A percentile compares a stretch with the other conserved stretches of the same genome.
Conservation (phyloP, 176 grass and related monocot species). For the Paspalum notatum region DNA sequence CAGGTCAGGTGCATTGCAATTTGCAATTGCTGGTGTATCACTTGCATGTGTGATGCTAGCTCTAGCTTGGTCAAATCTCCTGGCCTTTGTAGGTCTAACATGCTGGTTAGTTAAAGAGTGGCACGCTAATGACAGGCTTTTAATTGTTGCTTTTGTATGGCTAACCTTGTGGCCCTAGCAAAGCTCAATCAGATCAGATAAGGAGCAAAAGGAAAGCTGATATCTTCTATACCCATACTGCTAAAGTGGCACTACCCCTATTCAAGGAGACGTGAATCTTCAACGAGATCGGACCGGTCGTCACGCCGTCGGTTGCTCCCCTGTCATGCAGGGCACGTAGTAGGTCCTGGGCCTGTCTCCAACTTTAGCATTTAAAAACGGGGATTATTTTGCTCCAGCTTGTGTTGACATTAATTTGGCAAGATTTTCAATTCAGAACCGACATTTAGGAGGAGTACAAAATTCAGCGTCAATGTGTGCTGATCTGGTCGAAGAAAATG, state of each 20-base stretch:
- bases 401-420: neutral
- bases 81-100: constrained; percentile 17
- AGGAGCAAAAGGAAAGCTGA: neutral
- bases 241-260: neutral
- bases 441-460: neutral
- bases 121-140: constrained; percentile 1
- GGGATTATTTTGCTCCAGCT: neutral
- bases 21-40: neutral
- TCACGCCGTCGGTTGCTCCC: constrained; percentile 21
- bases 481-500: neutral
- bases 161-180: neutral
- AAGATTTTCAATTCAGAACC: neutral
- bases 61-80: constrained; percentile 22
- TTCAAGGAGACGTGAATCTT: constrained; percentile 35
- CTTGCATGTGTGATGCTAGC: neutral
- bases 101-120: constrained; percentile 20
- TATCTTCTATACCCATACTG: constrained; percentile 5
- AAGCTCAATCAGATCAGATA: constrained; percentile 21
- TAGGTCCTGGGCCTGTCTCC: constrained; percentile 27
- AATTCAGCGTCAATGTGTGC: constrained; percentile 13
- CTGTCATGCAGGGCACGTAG: constrained; percentile 36
- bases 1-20: constrained; percentile 2
- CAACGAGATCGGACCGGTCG: constrained; percentile 3
- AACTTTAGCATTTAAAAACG: constrained; percentile 26
- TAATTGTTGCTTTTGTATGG: constrained; percentile 29